Percentiles rank a stretch among this genome's conserved stretches.
These are phyloP conservation scores for Geotrichum siamense DNA, from an alignment of 1,139 yeast species.

Conservation along the genomic window DNA sequence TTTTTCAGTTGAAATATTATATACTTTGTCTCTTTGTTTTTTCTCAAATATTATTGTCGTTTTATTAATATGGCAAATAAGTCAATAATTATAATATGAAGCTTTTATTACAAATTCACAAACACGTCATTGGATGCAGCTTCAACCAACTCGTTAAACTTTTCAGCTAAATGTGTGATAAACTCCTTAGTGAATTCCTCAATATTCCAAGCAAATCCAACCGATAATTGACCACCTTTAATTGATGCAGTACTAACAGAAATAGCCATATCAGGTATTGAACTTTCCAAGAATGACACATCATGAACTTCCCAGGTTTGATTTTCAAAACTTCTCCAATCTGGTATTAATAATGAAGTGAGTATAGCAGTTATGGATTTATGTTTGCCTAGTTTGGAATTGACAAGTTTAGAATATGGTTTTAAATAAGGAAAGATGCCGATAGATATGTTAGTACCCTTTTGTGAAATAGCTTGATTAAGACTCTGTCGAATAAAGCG, in stretches of 20 bases:
- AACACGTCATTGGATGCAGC: background rate
- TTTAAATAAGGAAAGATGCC: background rate
- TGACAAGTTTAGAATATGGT: background rate
- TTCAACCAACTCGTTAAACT: background rate
- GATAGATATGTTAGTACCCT: background rate
- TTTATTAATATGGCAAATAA: too few relatives aligned
- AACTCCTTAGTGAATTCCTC: background rate
- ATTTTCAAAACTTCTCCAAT: background rate
- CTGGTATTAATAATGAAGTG: background rate
- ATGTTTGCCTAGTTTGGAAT: background rate
- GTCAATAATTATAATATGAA: too few relatives aligned
- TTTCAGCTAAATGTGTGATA: background rate
- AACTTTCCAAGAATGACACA: conserved; percentile 1
- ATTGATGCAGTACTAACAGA: background rate
- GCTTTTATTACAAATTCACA: too few relatives aligned
- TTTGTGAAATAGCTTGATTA: background rate
- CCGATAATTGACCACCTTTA: background rate
- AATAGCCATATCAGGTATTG: background rate
- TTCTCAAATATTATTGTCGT: too few relatives aligned
- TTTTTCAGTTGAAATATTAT: too few relatives aligned
- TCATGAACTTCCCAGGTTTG: background rate
- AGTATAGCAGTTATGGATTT: background rate
- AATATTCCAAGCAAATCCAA: background rate
- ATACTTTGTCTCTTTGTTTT: too few relatives aligned
- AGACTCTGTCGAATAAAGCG: background rate